Evolutionary conservation across 2,329 filamentous ascomycete genomes (phyloP).

Genomic region (Tolypocladium ovalisporum): DNA sequence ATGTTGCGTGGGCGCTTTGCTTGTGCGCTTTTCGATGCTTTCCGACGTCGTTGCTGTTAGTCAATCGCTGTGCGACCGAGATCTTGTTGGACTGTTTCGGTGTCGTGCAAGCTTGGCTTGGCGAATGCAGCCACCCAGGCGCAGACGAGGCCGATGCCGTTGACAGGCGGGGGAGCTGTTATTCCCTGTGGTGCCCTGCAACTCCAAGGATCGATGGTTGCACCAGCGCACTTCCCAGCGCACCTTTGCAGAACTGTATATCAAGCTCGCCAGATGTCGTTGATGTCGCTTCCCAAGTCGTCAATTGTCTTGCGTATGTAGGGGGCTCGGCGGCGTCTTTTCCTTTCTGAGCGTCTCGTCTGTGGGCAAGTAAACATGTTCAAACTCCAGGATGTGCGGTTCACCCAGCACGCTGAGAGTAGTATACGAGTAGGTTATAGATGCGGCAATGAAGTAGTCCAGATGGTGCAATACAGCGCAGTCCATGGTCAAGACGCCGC

Average conservation of each 20-base stretch:
- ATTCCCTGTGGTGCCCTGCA: not conserved
- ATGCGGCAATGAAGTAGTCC: not conserved
- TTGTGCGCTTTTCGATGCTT: not conserved
- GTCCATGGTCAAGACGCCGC: not conserved
- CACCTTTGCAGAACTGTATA: not conserved
- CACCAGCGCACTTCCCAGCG: not conserved
- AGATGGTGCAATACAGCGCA: not conserved
- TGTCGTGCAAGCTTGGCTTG: not conserved
- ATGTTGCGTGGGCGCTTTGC: not conserved
- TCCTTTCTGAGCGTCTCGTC: not conserved
- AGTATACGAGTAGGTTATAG: not conserved
- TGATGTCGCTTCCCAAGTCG: not conserved
- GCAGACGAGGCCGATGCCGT: not conserved
- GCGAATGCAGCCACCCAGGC: not conserved
- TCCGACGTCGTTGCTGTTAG: not conserved
- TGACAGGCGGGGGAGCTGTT: not conserved
- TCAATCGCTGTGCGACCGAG: not conserved
- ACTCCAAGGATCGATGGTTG: not conserved
- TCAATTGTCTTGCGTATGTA: not conserved
- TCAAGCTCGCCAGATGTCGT: not conserved
- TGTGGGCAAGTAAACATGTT: not conserved
- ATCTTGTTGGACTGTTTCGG: not conserved
- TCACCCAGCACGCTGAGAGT: not conserved
- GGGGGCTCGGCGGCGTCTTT: not conserved
- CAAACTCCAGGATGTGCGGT: not conserved